Evolutionary conservation across 2,329 filamentous ascomycete species (phyloP).

Genomic region (Helotiales sp.): DNA sequence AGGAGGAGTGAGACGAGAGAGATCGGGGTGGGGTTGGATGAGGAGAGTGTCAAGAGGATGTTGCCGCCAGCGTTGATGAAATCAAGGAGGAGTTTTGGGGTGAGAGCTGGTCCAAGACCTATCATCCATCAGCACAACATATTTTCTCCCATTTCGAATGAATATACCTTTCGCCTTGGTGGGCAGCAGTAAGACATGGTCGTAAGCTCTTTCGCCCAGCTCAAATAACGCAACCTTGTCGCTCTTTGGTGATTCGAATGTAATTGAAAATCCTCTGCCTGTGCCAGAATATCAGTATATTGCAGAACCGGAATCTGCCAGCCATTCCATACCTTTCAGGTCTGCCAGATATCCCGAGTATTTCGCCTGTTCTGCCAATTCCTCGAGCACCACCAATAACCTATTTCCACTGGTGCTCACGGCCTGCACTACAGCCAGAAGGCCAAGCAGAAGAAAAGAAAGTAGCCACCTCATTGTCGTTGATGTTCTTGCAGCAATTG

Average conservation of each 20-base stretch:
- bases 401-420: conserved; percentile 77
- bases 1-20: conserved; percentile 76
- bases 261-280: conserved; percentile 83
- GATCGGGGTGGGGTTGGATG: conserved; percentile 66
- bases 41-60: conserved; percentile 81
- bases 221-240: conserved; percentile 76
- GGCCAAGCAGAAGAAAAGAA: conserved; percentile 67
- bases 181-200: conserved; percentile 88
- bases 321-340: conserved; percentile 57
- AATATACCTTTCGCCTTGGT: conserved; percentile 79
- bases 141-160: conserved; percentile 10
- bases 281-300: not conserved
- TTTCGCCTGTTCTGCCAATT: conserved; percentile 73
- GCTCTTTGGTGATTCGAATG: conserved; percentile 81
- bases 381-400: conserved; percentile 84
- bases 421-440: conserved; percentile 69
- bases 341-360: conserved; percentile 83
- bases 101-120: conserved; percentile 87
- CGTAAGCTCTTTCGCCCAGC: conserved; percentile 84
- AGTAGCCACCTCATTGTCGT: conserved; percentile 70
- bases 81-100: conserved; percentile 81
- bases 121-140: conserved; percentile 9
- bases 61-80: conserved; percentile 93
- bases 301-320: not conserved
- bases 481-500: conserved; percentile 27